Conservation (phyloP, 345 rosid species). For the Populus nigra region DNA sequence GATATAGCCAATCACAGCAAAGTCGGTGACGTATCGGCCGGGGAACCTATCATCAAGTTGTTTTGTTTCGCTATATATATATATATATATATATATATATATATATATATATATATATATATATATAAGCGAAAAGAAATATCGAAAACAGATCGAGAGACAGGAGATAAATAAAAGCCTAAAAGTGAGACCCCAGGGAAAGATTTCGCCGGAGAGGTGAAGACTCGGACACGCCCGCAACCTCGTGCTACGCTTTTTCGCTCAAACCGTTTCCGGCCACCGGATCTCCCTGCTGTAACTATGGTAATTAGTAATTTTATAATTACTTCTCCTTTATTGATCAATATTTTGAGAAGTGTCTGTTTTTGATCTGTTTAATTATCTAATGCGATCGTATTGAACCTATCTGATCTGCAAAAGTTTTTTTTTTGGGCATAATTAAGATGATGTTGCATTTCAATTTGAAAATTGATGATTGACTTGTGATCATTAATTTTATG, state of each 20-base stretch:
- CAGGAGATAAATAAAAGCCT: neutral
- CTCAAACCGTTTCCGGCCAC: slow-evolving; percentile 20
- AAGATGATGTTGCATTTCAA: neutral
- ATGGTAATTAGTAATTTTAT: slow-evolving; percentile 31
- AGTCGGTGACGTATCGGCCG: slow-evolving; percentile 25
- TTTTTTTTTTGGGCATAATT: neutral
- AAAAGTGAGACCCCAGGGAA: neutral
- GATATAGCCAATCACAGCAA: slow-evolving; percentile 13
- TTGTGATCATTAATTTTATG: neutral
- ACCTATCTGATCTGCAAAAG: neutral
- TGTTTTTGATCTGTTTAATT: neutral
- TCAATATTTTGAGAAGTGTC: neutral
- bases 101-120: neutral
- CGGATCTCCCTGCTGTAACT: slow-evolving; percentile 20
- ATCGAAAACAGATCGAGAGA: neutral
- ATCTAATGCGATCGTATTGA: neutral
- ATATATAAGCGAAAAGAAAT: neutral
- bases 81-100: too few species aligned
- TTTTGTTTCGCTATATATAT: too few species aligned
- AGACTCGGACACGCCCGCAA: slow-evolving; percentile 11
- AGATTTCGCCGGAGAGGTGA: slow-evolving; percentile 5
- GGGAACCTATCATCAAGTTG: slow-evolving; percentile 1
- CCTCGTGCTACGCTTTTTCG: slow-evolving; percentile 10
- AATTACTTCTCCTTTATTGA: neutral
- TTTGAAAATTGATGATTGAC: neutral